Evolutionary conservation across 345 rosid species (phyloP).

Genomic region (Boechera divaricarpa): DNA sequence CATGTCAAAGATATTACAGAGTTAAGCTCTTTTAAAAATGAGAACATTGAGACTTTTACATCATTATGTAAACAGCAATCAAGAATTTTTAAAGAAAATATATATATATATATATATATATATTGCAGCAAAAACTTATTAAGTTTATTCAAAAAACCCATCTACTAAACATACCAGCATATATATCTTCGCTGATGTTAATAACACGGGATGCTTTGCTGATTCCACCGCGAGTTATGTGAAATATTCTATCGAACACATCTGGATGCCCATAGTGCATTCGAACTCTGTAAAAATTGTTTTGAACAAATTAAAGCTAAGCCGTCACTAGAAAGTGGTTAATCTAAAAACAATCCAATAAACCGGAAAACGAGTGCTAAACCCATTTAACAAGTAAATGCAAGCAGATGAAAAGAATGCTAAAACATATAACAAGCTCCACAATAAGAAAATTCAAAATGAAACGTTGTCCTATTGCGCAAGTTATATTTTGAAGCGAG

Average conservation of each 20-base stretch:
- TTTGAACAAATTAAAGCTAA: conserved; percentile 36
- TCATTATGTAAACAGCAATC: conserved; percentile 9
- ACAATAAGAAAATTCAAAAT: neutral
- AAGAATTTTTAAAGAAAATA: neutral
- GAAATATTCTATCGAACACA: conserved; percentile 95
- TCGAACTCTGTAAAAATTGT: conserved; percentile 76
- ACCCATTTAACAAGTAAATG: neutral
- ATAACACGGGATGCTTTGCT: conserved; percentile 98
- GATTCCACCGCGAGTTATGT: conserved; percentile 96
- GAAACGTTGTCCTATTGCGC: neutral
- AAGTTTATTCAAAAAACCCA: neutral
- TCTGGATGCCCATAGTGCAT: conserved; percentile 99
- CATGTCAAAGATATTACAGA: conserved; percentile 11
- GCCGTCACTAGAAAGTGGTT: conserved; percentile 14
- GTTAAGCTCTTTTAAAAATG: neutral
- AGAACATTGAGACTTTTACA: conserved; percentile 13
- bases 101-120: neutral
- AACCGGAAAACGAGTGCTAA: neutral
- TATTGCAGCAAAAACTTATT: neutral
- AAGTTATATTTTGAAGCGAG: conserved; percentile 4
- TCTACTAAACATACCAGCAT: conserved; percentile 65
- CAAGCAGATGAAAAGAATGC: conserved; percentile 3
- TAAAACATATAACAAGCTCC: conserved; percentile 26
- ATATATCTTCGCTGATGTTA: conserved; percentile 98
- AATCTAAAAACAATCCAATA: conserved; percentile 5